Percentiles rank a stretch among this genome's conserved stretches.
Evolutionary conservation across 1,139 yeast genomes (phyloP).

Genomic region (Protomyces gravidus): DNA sequence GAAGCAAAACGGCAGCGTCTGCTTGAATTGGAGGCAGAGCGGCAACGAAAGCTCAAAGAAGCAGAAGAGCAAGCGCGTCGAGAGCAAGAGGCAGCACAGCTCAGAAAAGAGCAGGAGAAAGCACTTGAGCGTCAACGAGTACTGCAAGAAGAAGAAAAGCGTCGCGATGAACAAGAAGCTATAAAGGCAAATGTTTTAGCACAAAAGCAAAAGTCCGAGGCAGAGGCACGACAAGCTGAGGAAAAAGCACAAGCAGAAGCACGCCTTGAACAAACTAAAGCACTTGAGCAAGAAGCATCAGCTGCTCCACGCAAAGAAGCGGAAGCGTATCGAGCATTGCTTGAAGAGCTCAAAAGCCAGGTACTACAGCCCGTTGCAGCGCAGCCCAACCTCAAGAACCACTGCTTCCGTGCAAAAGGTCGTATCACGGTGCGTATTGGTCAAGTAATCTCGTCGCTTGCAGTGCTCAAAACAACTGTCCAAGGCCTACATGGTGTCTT

Average conservation of each 20-base stretch:
- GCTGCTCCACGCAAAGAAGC: conserved; percentile 36
- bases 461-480: conserved; percentile 54
- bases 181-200: conserved; percentile 19
- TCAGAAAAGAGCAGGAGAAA: background rate
- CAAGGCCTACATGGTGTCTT: conserved; percentile 52
- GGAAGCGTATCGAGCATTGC: conserved; percentile 39
- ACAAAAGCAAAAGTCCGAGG: conserved; percentile 10
- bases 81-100: conserved; percentile 26
- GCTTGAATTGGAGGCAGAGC: background rate
- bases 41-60: background rate
- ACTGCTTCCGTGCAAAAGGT: conserved; percentile 52
- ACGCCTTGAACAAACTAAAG: conserved; percentile 34
- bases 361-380: conserved; percentile 44
- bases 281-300: conserved; percentile 35
- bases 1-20: conserved; percentile 4
- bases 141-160: conserved; percentile 6
- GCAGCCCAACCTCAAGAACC: conserved; percentile 45
- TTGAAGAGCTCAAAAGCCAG: conserved; percentile 49
- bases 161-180: background rate
- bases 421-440: conserved; percentile 86
- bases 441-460: conserved; percentile 68
- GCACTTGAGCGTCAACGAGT: conserved; percentile 17
- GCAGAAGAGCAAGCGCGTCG: conserved; percentile 12
- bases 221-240: conserved; percentile 5
- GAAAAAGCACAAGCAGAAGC: conserved; percentile 31